Percentiles rank a stretch among this genome's conserved stretches.
These are phyloP conservation scores for Canariomyces notabilis DNA, from an alignment of 2,329 filamentous ascomycete genomes.

Conservation along the genomic window DNA sequence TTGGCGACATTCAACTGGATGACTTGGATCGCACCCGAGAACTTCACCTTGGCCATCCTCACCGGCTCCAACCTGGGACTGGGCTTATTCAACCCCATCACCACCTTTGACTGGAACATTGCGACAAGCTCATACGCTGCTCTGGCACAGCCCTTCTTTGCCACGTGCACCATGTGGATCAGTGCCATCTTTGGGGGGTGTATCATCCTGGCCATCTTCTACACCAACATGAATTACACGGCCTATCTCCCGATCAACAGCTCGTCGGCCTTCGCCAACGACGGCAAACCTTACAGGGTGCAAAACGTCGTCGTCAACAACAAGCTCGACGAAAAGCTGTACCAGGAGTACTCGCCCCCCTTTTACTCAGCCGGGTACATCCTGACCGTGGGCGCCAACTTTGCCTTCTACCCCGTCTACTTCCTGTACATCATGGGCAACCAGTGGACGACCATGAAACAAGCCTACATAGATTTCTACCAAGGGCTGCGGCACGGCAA, in stretches of 20 bases:
- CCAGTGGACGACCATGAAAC: constrained; percentile 35
- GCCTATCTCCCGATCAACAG: constrained; percentile 47
- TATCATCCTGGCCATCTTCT: constrained; percentile 40
- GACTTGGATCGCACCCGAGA: constrained; percentile 45
- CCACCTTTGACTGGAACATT: constrained; percentile 48
- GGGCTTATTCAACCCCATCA: constrained; percentile 43
- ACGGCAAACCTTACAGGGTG: constrained; percentile 37
- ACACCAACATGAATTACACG: constrained; percentile 39
- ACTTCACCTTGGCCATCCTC: constrained; percentile 39
- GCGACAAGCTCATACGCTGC: constrained; percentile 36
- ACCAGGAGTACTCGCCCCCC: constrained; percentile 40
- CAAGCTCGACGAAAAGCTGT: constrained; percentile 34
- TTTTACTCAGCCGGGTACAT: constrained; percentile 41
- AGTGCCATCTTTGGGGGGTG: constrained; percentile 33
- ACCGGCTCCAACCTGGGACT: constrained; percentile 39
- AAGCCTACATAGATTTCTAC: constrained; percentile 37
- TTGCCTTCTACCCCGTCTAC: constrained; percentile 41
- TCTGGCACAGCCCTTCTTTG: constrained; percentile 38
- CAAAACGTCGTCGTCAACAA: constrained; percentile 35
- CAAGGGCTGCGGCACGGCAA: constrained; percentile 34
- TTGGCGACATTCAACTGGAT: constrained; percentile 45
- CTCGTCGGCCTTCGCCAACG: constrained; percentile 41
- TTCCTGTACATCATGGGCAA: constrained; percentile 41
- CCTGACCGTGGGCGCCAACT: constrained; percentile 38
- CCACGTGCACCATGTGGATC: constrained; percentile 33